These are phyloP conservation scores for Kickxella alabastrina DNA, from an alignment of 192 early-diverging fungal species.

Conservation along the genomic window DNA sequence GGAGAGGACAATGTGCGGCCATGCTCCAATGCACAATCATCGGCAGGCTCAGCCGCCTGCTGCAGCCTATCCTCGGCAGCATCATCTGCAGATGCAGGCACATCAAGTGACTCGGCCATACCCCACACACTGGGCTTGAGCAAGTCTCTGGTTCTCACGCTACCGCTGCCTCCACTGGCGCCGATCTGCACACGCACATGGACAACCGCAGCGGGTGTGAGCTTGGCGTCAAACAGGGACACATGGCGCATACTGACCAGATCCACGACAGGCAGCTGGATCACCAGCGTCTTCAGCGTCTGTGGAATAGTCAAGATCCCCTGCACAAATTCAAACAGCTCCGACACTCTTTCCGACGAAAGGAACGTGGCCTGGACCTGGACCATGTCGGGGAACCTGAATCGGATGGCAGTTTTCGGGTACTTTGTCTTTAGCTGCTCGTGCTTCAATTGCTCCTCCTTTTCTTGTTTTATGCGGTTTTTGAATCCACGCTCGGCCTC, in stretches of 20 bases:
- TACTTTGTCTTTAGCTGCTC: slow-evolving; percentile 20
- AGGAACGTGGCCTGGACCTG: slow-evolving; percentile 74
- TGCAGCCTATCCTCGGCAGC: neutral
- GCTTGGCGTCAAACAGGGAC: slow-evolving; percentile 27
- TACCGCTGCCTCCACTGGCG: slow-evolving; percentile 1
- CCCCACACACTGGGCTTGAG: slow-evolving; percentile 11
- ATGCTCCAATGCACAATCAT: neutral
- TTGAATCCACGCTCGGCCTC: slow-evolving; percentile 71
- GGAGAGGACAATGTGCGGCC: neutral
- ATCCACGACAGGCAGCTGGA: slow-evolving; percentile 37
- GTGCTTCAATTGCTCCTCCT: slow-evolving; percentile 56
- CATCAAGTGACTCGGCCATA: slow-evolving; percentile 12
- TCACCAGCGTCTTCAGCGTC: slow-evolving; percentile 14
- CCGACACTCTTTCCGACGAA: slow-evolving; percentile 54
- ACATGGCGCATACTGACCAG: neutral
- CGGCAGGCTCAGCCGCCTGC: neutral
- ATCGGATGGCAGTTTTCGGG: slow-evolving; percentile 61
- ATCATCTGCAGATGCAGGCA: slow-evolving; percentile 1
- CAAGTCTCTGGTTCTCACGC: slow-evolving; percentile 4
- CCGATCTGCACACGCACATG: slow-evolving; percentile 26
- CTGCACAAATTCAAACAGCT: slow-evolving; percentile 25
- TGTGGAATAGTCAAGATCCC: slow-evolving; percentile 7
- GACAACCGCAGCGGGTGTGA: slow-evolving; percentile 42
- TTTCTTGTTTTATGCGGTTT: slow-evolving; percentile 72
- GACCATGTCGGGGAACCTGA: slow-evolving; percentile 77